A percentile compares a stretch with the other conserved stretches of the same genome.
Evolutionary conservation across 1,284 basidiomycete species (phyloP).

Genomic region (Termitomyces sp.): DNA sequence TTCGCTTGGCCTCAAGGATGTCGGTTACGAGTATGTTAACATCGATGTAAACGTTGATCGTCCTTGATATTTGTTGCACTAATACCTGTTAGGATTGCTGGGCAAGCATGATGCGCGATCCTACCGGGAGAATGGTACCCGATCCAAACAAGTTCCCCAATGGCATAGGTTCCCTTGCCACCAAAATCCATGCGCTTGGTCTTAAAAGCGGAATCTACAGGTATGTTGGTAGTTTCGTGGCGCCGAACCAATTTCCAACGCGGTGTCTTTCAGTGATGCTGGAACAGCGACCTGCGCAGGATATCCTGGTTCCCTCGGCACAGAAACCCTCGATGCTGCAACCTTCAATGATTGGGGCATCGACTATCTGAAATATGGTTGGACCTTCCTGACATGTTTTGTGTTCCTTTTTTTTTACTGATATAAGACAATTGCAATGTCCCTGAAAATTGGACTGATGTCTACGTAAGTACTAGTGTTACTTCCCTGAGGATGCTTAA

Average conservation of each 20-base stretch:
- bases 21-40: conserved; percentile 51
- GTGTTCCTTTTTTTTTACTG: not conserved
- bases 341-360: conserved; percentile 51
- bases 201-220: conserved; percentile 52
- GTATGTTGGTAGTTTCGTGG: conserved; percentile 16
- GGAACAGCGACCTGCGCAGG: conserved; percentile 48
- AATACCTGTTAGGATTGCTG: conserved; percentile 47
- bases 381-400: not conserved
- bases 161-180: conserved; percentile 41
- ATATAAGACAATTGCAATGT: conserved; percentile 51
- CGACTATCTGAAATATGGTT: conserved; percentile 55
- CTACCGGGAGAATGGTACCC: conserved; percentile 39
- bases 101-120: conserved; percentile 37
- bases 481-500: not conserved
- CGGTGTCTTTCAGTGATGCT: conserved; percentile 37
- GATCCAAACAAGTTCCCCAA: conserved; percentile 49
- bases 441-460: conserved; percentile 47
- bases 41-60: conserved; percentile 37
- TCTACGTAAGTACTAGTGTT: conserved; percentile 26
- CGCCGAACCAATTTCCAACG: not conserved
- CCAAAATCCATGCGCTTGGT: conserved; percentile 42
- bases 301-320: conserved; percentile 46
- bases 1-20: conserved; percentile 42
- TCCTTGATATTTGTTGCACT: not conserved
- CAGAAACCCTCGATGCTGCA: conserved; percentile 43